Evolutionary conservation across 2,329 filamentous ascomycete genomes (phyloP).

Genomic region (Ilyonectria robusta): DNA sequence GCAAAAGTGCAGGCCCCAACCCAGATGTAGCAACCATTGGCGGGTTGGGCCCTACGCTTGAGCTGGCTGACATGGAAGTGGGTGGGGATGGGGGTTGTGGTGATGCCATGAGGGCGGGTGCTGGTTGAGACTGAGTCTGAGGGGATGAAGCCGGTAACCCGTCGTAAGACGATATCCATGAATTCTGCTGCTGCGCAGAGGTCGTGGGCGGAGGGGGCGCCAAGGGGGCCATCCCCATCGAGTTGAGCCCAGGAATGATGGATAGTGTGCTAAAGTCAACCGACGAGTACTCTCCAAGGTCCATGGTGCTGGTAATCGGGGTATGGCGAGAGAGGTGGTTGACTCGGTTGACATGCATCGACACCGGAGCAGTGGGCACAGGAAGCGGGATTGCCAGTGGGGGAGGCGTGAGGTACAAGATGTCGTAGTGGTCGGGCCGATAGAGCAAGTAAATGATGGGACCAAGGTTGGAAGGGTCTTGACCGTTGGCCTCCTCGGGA

Average conservation of each 20-base stretch:
- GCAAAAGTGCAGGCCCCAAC: constrained; percentile 32
- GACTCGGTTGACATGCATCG: constrained; percentile 69
- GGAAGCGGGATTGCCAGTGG: constrained; percentile 40
- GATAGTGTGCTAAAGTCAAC: constrained; percentile 60
- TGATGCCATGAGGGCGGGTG: constrained; percentile 51
- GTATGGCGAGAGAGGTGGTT: constrained; percentile 62
- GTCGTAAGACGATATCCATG: constrained; percentile 55
- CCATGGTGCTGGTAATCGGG: constrained; percentile 57
- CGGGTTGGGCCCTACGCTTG: constrained; percentile 36
- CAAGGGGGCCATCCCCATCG: constrained; percentile 51
- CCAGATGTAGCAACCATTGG: constrained; percentile 40
- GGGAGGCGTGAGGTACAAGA: constrained; percentile 79
- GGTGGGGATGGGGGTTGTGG: constrained; percentile 51
- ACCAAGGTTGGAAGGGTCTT: constrained; percentile 59
- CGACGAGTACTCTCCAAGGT: constrained; percentile 59
- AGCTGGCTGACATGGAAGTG: constrained; percentile 49
- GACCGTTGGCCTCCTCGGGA: constrained; percentile 66
- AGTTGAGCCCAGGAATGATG: constrained; percentile 62
- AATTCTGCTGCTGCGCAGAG: constrained; percentile 53
- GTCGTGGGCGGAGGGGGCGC: constrained; percentile 51
- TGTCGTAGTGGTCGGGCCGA: constrained; percentile 91
- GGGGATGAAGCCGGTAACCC: constrained; percentile 40
- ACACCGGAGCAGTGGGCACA: constrained; percentile 46
- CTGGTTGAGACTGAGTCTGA: constrained; percentile 42
- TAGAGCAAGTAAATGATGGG: constrained; percentile 72